phyloP scores from a whole-genome alignment of 164 flowering plant genomes.

The Tetracentron sinense region DNA sequence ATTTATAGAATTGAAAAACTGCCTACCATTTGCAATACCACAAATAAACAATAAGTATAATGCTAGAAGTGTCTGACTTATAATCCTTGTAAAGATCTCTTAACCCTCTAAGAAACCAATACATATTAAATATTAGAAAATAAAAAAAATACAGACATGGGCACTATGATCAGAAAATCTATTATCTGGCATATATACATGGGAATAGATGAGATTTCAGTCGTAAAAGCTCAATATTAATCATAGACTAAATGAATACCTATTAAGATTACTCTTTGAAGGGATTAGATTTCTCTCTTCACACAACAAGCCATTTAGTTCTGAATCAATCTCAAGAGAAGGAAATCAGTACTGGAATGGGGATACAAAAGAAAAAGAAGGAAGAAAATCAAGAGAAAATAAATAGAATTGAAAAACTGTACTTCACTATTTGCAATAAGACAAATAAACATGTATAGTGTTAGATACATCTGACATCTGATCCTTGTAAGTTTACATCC shows the following conservation, averaged over 20 bases:
- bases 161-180: slow-evolving; percentile 20
- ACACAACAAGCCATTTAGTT: slow-evolving; percentile 8
- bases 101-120: slow-evolving; percentile 11
- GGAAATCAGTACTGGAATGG: too few species aligned
- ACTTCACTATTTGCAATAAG: too few species aligned
- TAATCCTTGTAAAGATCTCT: slow-evolving; percentile 22
- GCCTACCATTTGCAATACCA: slow-evolving; percentile 13
- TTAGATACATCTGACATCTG: too few species aligned
- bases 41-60: slow-evolving; percentile 6
- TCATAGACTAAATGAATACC: background rate
- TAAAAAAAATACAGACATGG: slow-evolving; percentile 2
- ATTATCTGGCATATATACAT: slow-evolving; percentile 9
- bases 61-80: slow-evolving; percentile 20
- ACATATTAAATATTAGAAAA: slow-evolving; percentile 8
- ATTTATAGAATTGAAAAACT: background rate
- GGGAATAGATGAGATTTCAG: too few species aligned
- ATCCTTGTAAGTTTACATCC: too few species aligned
- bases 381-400: too few species aligned
- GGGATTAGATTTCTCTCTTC: background rate
- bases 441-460: too few species aligned
- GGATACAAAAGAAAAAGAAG: slow-evolving; percentile 6
- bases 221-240: background rate
- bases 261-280: background rate
- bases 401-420: too few species aligned
- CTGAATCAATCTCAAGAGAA: background rate